Percentiles rank a stretch among this genome's conserved stretches.
phyloP scores from a whole-genome alignment of 495 filamentous ascomycete species.

The Penicillium daleae region DNA sequence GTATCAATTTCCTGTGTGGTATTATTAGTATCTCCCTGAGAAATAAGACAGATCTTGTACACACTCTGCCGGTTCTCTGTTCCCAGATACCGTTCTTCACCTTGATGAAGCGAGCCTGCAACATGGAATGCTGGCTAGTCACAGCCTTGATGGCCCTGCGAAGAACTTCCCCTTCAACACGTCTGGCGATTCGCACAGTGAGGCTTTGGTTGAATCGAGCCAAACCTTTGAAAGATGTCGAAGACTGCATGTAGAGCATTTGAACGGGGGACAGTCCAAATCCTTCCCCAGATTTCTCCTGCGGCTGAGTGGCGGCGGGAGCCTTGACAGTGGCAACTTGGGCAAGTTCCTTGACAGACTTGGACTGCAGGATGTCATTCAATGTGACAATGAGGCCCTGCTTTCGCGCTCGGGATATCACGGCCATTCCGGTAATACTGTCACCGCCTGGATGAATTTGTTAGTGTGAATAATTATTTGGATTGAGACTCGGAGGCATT shows the following conservation, averaged over 20 bases:
- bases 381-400: constrained; percentile 41
- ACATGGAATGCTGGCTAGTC: constrained; percentile 68
- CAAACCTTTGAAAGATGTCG: constrained; percentile 48
- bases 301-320: constrained; percentile 18
- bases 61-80: constrained; percentile 43
- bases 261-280: constrained; percentile 59
- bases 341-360: constrained; percentile 43
- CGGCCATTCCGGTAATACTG: constrained; percentile 48
- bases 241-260: constrained; percentile 50
- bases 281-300: constrained; percentile 44
- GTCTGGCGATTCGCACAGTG: constrained; percentile 58
- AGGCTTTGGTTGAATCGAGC: constrained; percentile 74
- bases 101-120: constrained; percentile 63
- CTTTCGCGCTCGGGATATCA: constrained; percentile 45
- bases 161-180: constrained; percentile 53
- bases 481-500: constrained; percentile 6
- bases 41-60: background rate
- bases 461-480: constrained; percentile 25
- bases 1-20: constrained; percentile 40
- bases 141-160: constrained; percentile 59
- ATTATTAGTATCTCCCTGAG: constrained; percentile 29
- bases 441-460: constrained; percentile 46
- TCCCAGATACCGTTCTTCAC: constrained; percentile 41
- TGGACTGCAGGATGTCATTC: constrained; percentile 42
- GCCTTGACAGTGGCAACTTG: constrained; percentile 29